Percentiles rank a stretch among this genome's conserved stretches.
phyloP scores from a whole-genome alignment of 2,329 filamentous ascomycete species.

The Colletotrichum cuscutae region DNA sequence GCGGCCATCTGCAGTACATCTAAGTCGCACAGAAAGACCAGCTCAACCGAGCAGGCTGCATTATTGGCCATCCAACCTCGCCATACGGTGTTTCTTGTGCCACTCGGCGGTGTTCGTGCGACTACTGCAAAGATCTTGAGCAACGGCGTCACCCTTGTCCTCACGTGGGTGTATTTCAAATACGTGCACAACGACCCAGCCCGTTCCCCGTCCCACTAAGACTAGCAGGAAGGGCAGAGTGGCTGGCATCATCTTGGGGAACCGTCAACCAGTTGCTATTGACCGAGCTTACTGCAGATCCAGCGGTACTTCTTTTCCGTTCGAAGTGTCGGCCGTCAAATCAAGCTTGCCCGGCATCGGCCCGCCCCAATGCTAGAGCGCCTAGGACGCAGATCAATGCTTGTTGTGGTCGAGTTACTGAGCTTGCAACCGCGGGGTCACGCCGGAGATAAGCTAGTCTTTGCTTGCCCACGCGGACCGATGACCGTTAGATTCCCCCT shows the following conservation, averaged over 20 bases:
- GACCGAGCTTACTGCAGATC: not conserved
- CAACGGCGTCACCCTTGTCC: constrained; percentile 13
- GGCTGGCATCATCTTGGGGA: not conserved
- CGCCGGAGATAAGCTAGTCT: not conserved
- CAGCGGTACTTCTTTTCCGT: not conserved
- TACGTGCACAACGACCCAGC: not conserved
- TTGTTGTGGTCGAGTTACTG: not conserved
- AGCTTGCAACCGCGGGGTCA: not conserved
- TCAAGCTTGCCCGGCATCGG: not conserved
- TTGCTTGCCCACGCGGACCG: not conserved
- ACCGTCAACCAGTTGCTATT: not conserved
- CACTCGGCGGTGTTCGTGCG: not conserved
- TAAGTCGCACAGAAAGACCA: not conserved
- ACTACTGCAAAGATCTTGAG: constrained; percentile 9
- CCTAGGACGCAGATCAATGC: not conserved
- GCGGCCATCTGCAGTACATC: not conserved
- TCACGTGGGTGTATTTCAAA: not conserved
- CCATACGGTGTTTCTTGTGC: not conserved
- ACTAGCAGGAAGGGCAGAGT: not conserved
- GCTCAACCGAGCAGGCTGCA: not conserved
- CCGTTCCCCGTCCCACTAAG: not conserved
- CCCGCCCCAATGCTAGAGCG: too few relatives aligned
- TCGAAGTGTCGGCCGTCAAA: not conserved
- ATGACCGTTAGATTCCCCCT: not conserved
- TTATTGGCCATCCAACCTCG: not conserved